Evolutionary conservation across 306 rosid species (phyloP).

Genomic region (Castanospermum australe): DNA sequence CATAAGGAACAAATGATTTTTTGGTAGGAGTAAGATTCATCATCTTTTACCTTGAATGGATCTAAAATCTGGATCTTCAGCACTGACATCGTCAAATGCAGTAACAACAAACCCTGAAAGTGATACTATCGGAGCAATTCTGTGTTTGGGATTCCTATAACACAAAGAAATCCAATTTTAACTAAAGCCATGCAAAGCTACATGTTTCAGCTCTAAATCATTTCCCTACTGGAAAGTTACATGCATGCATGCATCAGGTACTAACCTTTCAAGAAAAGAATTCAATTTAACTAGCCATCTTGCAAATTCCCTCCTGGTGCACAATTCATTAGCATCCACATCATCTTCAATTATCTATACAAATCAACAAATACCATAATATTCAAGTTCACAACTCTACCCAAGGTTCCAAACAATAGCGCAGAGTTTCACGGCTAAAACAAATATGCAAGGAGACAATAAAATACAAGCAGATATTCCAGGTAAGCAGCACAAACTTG

Average conservation of each 20-base stretch:
- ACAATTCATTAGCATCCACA: slow-evolving; percentile 72
- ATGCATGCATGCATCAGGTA: slow-evolving; percentile 12
- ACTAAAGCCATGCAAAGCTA: slow-evolving; percentile 12
- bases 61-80: slow-evolving; percentile 65
- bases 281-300: slow-evolving; percentile 80
- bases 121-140: slow-evolving; percentile 56
- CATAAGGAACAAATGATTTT: slow-evolving; percentile 2
- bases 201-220: slow-evolving; percentile 12
- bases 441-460: neutral
- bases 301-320: slow-evolving; percentile 89
- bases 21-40: slow-evolving; percentile 2
- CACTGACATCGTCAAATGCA: slow-evolving; percentile 71
- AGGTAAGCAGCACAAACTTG: neutral
- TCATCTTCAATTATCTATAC: slow-evolving; percentile 84
- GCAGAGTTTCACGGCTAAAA: neutral
- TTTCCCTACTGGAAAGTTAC: neutral
- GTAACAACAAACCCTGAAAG: slow-evolving; percentile 54
- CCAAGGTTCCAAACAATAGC: slow-evolving; percentile 15
- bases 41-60: slow-evolving; percentile 69
- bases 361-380: slow-evolving; percentile 43
- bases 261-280: slow-evolving; percentile 75
- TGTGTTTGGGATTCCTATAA: slow-evolving; percentile 67
- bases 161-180: slow-evolving; percentile 26
- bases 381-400: slow-evolving; percentile 36
- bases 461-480: slow-evolving; percentile 1